Percentiles rank a stretch among this genome's conserved stretches.
phyloP scores from a whole-genome alignment of 805 yeast genomes.

The Candida adriatica region DNA sequence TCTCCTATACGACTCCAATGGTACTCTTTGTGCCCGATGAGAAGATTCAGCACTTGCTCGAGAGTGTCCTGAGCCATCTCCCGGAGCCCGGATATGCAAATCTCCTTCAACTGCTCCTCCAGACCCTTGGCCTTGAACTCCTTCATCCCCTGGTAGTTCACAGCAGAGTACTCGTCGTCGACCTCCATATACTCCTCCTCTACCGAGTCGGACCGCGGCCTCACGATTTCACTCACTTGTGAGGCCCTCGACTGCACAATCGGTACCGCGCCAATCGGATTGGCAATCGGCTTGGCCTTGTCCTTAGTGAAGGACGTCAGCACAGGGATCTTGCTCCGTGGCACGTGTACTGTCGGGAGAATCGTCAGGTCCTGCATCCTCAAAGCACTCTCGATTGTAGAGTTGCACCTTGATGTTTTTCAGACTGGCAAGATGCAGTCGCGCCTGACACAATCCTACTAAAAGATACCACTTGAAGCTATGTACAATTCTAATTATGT shows the following conservation, averaged over 20 bases:
- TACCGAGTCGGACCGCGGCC: background rate
- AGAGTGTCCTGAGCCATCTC: conserved; percentile 24
- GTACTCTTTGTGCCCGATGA: conserved; percentile 18
- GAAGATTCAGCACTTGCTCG: conserved; percentile 27
- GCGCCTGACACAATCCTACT: too few species aligned
- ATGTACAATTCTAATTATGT: too few species aligned
- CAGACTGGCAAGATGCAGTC: too few species aligned
- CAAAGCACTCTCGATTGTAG: too few species aligned
- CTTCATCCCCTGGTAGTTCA: conserved; percentile 21
- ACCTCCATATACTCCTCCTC: conserved; percentile 1
- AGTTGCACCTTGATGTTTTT: too few species aligned
- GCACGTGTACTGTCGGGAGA: background rate
- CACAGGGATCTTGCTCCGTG: background rate
- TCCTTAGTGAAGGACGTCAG: background rate
- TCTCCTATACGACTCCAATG: conserved; percentile 31
- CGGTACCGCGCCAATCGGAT: background rate
- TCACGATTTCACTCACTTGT: background rate
- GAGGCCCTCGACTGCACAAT: background rate
- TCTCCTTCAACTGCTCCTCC: conserved; percentile 29
- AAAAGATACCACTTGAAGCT: too few species aligned
- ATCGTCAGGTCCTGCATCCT: background rate
- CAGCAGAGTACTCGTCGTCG: conserved; percentile 6
- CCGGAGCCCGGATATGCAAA: conserved; percentile 30
- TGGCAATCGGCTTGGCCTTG: background rate
- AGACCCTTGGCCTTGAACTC: conserved; percentile 23